A percentile compares a stretch with the other conserved stretches of the same genome.
Evolutionary conservation across 345 rosid genomes (phyloP).

Genomic region (Eucalyptus tenuipes): DNA sequence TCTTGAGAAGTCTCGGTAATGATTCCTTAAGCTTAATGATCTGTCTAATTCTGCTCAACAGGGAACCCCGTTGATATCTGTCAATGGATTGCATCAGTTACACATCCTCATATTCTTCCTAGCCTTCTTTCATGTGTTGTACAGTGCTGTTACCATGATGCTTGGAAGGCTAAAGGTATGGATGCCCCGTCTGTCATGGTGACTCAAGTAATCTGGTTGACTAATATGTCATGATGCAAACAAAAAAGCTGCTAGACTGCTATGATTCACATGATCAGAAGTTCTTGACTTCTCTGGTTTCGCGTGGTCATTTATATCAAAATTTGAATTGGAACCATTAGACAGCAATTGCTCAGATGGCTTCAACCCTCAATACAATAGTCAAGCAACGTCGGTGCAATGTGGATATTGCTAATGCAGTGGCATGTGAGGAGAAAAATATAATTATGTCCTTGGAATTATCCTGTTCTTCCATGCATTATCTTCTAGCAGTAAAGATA

Average conservation of each 20-base stretch:
- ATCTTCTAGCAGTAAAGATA: not conserved
- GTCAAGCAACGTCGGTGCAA: not conserved
- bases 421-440: not conserved
- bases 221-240: not conserved
- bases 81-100: constrained; percentile 66
- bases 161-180: constrained; percentile 90
- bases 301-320: not conserved
- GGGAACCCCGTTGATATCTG: constrained; percentile 49
- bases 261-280: not conserved
- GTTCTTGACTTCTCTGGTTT: not conserved
- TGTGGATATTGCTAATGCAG: not conserved
- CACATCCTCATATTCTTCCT: constrained; percentile 93
- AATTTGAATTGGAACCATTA: not conserved
- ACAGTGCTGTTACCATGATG: constrained; percentile 78
- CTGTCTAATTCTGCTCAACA: not conserved
- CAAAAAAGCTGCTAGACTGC: not conserved
- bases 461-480: not conserved
- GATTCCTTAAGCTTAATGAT: not conserved
- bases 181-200: not conserved
- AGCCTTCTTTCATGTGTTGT: constrained; percentile 75
- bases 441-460: not conserved
- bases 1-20: not conserved
- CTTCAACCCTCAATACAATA: not conserved
- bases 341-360: not conserved
- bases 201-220: not conserved